phyloP scores from a whole-genome alignment of 2,329 filamentous ascomycete genomes.

The Conoideocrella luteorostrata region DNA sequence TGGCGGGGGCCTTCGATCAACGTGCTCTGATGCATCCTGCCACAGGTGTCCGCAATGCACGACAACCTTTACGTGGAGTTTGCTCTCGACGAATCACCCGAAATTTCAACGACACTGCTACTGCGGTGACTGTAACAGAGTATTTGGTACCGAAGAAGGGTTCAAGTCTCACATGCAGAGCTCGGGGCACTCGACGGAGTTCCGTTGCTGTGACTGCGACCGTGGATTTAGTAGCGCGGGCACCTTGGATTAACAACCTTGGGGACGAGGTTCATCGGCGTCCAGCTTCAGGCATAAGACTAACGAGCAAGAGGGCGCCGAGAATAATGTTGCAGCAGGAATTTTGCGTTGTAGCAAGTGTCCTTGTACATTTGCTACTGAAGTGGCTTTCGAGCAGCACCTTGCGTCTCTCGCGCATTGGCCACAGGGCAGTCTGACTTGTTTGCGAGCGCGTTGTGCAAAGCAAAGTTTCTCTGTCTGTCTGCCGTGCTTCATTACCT shows the following conservation, averaged over 20 bases:
- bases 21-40: no score
- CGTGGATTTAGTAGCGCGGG: background rate
- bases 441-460: constrained; percentile 8
- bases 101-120: background rate
- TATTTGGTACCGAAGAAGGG: background rate
- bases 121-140: background rate
- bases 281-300: no score
- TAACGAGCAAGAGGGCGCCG: no score
- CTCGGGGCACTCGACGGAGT: background rate
- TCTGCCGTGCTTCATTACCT: constrained; percentile 13
- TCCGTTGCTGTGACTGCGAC: constrained; percentile 10
- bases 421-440: constrained; percentile 8
- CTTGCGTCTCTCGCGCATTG: constrained; percentile 6
- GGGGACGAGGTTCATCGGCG: background rate
- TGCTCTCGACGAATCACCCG: no score
- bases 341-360: constrained; percentile 1
- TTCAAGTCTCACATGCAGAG: background rate
- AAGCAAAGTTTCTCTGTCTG: constrained; percentile 6
- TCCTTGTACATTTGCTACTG: background rate
- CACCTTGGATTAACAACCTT: constrained; percentile 1
- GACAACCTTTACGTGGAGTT: no score
- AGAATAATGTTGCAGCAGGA: no score
- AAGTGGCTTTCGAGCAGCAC: constrained; percentile 4
- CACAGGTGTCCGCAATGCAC: no score
- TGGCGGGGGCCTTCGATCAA: no score